Conservation (phyloP, 805 yeast genomes). For the Komagataella pseudopastoris region DNA sequence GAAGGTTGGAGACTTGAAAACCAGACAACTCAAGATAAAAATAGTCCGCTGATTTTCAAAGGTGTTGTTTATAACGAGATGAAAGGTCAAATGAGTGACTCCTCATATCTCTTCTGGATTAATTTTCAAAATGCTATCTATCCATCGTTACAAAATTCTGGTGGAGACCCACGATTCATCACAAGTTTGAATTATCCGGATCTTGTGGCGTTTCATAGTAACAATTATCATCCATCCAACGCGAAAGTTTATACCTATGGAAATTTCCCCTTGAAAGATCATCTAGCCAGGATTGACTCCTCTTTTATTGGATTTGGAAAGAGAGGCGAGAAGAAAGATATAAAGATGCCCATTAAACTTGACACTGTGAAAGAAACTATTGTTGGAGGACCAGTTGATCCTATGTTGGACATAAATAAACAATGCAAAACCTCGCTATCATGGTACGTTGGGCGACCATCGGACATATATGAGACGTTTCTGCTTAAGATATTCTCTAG, state of each 20-base stretch:
- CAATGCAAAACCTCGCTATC: conserved; percentile 78
- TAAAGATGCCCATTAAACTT: conserved; percentile 35
- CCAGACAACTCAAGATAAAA: conserved; percentile 38
- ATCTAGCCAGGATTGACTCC: conserved; percentile 40
- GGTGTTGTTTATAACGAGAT: conserved; percentile 97
- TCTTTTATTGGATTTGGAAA: conserved; percentile 41
- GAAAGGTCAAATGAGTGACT: conserved; percentile 93
- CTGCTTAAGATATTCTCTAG: conserved; percentile 58
- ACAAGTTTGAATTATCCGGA: conserved; percentile 66
- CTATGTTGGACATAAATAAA: conserved; percentile 47
- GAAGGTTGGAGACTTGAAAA: conserved; percentile 97
- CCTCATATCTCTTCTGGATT: conserved; percentile 76
- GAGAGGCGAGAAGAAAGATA: conserved; percentile 16
- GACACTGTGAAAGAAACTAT: conserved; percentile 18
- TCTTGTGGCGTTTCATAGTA: conserved; percentile 59
- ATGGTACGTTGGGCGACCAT: conserved; percentile 75
- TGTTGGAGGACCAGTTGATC: conserved; percentile 71
- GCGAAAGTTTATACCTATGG: conserved; percentile 85
- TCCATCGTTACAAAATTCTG: conserved; percentile 78
- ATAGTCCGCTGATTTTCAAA: conserved; percentile 59
- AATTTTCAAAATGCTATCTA: conserved; percentile 73
- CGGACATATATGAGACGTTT: conserved; percentile 55
- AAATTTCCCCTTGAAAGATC: conserved; percentile 46
- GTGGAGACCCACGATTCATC: conserved; percentile 83
- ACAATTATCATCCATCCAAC: conserved; percentile 83